These are phyloP conservation scores for Trichophaea hybrida DNA, from an alignment of 2,329 filamentous ascomycete genomes.

Conservation along the genomic window DNA sequence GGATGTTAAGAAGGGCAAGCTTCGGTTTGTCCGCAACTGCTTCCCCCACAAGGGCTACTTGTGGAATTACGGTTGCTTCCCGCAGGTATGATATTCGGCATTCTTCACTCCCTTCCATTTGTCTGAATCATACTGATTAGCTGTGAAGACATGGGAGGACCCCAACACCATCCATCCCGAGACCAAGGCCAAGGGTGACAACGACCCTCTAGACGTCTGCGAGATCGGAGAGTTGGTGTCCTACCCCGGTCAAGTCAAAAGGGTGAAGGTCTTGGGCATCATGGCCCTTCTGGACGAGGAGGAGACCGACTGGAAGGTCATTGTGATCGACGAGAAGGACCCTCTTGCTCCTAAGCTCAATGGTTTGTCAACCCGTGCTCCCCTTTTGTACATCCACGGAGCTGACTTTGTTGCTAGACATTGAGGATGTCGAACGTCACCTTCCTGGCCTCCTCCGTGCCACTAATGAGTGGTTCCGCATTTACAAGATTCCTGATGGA, in stretches of 20 bases:
- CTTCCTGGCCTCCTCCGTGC: conserved; percentile 90
- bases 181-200: conserved; percentile 99
- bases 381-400: not conserved
- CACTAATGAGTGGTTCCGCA: conserved; percentile 99
- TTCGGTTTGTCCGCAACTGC: conserved; percentile 98
- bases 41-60: conserved; percentile 99
- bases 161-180: conserved; percentile 90
- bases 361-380: conserved; percentile 24
- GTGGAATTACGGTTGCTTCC: conserved; percentile 99
- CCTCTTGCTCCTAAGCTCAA: conserved; percentile 91
- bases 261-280: conserved; percentile 98
- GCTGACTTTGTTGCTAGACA: conserved; percentile 38
- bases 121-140: not conserved
- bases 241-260: conserved; percentile 93
- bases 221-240: conserved; percentile 98
- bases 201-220: conserved; percentile 97
- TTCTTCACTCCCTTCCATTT: not conserved
- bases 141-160: conserved; percentile 93
- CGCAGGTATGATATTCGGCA: conserved; percentile 46
- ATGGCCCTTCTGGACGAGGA: conserved; percentile 99
- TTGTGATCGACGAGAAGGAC: conserved; percentile 97
- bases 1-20: conserved; percentile 99
- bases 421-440: conserved; percentile 98
- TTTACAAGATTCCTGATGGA: conserved; percentile 99
- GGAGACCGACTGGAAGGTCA: conserved; percentile 99